Conservation (phyloP, 2,329 filamentous ascomycete genomes). For the Pseudogymnoascus sp. region DNA sequence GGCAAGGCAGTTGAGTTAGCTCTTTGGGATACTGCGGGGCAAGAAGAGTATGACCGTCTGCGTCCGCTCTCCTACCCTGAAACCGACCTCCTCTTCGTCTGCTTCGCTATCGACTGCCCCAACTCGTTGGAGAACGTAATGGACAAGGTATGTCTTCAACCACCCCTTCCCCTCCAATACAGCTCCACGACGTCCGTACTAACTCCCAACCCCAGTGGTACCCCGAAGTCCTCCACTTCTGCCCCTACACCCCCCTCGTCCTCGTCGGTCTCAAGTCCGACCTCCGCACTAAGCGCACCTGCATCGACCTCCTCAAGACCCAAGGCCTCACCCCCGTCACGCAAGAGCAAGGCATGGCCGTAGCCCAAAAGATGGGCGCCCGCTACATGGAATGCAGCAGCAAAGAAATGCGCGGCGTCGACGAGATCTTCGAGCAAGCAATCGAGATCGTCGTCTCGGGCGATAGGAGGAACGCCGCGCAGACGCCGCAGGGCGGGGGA, state of each 20-base stretch:
- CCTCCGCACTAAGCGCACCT: conserved; percentile 87
- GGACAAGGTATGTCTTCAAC: conserved; percentile 66
- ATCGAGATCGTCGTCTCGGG: conserved; percentile 84
- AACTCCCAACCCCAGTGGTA: conserved; percentile 66
- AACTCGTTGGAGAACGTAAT: conserved; percentile 97
- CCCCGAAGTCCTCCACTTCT: conserved; percentile 97
- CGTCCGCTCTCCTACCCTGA: conserved; percentile 95
- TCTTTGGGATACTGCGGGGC: conserved; percentile 95
- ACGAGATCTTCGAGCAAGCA: conserved; percentile 90
- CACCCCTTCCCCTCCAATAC: conserved; percentile 7
- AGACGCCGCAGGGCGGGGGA: conserved; percentile 14
- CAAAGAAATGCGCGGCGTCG: conserved; percentile 92
- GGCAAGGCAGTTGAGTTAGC: conserved; percentile 95
- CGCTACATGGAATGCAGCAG: conserved; percentile 97
- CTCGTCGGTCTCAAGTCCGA: conserved; percentile 96
- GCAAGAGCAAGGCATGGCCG: conserved; percentile 75
- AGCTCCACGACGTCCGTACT: conserved; percentile 21
- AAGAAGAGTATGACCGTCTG: conserved; percentile 96
- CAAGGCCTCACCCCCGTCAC: conserved; percentile 95
- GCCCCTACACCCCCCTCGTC: conserved; percentile 90
- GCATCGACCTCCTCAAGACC: conserved; percentile 97
- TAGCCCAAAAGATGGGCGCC: conserved; percentile 89
- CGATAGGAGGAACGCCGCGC: conserved; percentile 51
- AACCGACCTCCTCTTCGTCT: conserved; percentile 95
- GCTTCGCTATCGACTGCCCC: conserved; percentile 97